These are phyloP conservation scores for Dujonia santamariae DNA, from an alignment of 1,139 yeast species.

Conservation along the genomic window DNA sequence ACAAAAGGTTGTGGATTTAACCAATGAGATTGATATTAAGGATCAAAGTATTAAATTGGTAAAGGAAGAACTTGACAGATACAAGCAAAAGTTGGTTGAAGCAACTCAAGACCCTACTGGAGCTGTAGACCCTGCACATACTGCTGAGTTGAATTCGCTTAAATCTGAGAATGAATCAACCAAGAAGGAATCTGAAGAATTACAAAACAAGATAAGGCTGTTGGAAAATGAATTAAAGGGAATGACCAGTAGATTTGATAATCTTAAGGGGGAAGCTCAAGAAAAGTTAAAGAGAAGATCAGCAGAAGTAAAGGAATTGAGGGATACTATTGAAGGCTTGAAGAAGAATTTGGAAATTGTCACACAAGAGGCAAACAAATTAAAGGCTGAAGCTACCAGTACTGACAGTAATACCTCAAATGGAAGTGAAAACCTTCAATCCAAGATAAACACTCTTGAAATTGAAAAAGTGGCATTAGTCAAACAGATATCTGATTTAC, in stretches of 20 bases:
- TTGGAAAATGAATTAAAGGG: conserved; percentile 6
- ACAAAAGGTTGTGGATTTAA: conserved; percentile 19
- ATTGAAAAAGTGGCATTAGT: conserved; percentile 8
- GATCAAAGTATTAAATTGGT: conserved; percentile 32
- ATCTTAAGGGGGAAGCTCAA: conserved; percentile 9
- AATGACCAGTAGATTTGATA: conserved; percentile 11
- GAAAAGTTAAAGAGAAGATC: conserved; percentile 9
- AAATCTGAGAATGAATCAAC: conserved; percentile 24
- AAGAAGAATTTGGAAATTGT: conserved; percentile 17
- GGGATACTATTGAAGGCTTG: conserved; percentile 21
- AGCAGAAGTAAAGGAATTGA: conserved; percentile 16
- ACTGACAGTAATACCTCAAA: conserved; percentile 10
- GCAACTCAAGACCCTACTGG: too few species aligned
- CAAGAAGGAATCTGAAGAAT: conserved; percentile 26
- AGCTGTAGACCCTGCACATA: too few species aligned
- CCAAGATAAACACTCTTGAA: conserved; percentile 10
- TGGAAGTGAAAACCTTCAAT: conserved; percentile 8
- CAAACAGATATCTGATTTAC: conserved; percentile 8
- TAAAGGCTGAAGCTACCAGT: conserved; percentile 14
- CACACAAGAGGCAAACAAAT: conserved; percentile 7
- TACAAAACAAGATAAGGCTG: neutral
- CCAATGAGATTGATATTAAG: conserved; percentile 26
- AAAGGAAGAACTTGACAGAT: conserved; percentile 38
- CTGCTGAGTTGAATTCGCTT: conserved; percentile 29
- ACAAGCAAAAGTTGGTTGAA: conserved; percentile 19